These are phyloP conservation scores for Penicillium fuscoglaucum DNA, from an alignment of 2,329 filamentous ascomycete species.

Conservation along the genomic window DNA sequence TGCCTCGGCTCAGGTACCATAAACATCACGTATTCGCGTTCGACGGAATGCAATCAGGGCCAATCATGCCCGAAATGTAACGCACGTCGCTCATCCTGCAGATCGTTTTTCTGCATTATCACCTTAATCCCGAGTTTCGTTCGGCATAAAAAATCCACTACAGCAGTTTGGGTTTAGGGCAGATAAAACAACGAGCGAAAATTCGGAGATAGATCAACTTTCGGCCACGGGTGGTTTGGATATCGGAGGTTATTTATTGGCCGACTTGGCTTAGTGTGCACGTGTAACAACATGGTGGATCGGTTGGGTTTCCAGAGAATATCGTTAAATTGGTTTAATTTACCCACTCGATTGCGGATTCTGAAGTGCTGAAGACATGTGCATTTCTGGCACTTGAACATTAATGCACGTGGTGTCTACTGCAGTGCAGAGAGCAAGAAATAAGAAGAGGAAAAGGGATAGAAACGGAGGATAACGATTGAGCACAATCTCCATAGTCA, in stretches of 20 bases:
- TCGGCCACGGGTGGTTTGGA: neutral
- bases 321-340: neutral
- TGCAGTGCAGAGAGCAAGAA: neutral
- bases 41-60: neutral
- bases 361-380: neutral
- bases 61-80: slow-evolving; percentile 2
- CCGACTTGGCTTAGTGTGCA: neutral
- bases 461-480: neutral
- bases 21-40: neutral
- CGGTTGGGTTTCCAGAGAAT: neutral
- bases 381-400: neutral
- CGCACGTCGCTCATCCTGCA: neutral
- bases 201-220: slow-evolving; percentile 3
- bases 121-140: neutral
- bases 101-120: neutral
- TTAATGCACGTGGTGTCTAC: neutral
- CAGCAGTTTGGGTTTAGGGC: neutral
- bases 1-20: neutral
- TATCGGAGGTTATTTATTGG: neutral
- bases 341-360: neutral
- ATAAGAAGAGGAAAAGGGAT: neutral
- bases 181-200: neutral
- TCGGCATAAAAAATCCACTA: neutral
- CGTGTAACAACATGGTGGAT: neutral
- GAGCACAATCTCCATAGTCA: too few species aligned